These are phyloP conservation scores for Ceriops decandra DNA, from an alignment of 345 rosid species.

Conservation along the genomic window DNA sequence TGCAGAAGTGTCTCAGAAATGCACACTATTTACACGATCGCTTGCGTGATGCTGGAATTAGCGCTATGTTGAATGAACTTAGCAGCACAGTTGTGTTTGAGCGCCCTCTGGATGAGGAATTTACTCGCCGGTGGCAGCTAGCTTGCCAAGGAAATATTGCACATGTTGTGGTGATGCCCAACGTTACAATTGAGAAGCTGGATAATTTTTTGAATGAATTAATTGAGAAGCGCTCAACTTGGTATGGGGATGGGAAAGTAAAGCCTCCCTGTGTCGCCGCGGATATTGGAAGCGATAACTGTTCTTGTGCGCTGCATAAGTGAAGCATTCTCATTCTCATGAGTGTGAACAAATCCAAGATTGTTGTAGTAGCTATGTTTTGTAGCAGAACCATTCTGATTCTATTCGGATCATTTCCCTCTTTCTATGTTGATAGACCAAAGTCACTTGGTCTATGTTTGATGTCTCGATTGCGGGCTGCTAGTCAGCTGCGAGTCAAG, in stretches of 20 bases:
- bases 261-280: conserved; percentile 60
- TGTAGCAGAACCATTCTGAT: background rate
- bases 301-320: conserved; percentile 61
- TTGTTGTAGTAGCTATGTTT: background rate
- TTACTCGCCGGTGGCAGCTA: conserved; percentile 90
- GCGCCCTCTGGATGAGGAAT: conserved; percentile 84
- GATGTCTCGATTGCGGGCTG: no score
- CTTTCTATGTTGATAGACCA: background rate
- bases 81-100: conserved; percentile 96
- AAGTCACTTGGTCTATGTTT: background rate
- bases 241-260: conserved; percentile 50
- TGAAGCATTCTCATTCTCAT: background rate
- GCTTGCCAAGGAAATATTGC: conserved; percentile 88
- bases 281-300: conserved; percentile 63
- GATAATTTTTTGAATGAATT: conserved; percentile 66
- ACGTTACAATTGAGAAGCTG: conserved; percentile 69
- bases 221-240: conserved; percentile 45
- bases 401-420: background rate
- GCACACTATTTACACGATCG: conserved; percentile 83
- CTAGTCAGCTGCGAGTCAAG: no score
- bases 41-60: conserved; percentile 58
- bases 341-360: background rate
- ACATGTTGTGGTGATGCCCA: conserved; percentile 97
- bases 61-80: conserved; percentile 92
- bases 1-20: conserved; percentile 85